A percentile compares a stretch with the other conserved stretches of the same genome.
Conservation (phyloP, 83 land plant genomes). For the Diphasiastrum complanatum region DNA sequence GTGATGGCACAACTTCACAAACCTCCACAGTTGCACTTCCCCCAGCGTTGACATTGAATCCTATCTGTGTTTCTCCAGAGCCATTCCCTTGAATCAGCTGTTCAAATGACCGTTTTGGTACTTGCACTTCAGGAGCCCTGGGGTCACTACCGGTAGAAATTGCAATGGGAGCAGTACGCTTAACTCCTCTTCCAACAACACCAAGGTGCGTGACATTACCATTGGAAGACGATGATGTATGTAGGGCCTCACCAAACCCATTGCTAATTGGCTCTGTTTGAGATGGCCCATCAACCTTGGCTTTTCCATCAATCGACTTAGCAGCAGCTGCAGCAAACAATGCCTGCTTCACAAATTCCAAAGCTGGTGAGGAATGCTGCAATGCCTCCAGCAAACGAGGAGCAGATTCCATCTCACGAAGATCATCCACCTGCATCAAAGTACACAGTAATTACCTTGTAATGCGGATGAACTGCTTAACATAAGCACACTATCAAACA, state of each 20-base stretch:
- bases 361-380: conserved; percentile 34
- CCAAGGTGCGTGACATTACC: conserved; percentile 55
- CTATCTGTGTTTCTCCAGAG: conserved; percentile 33
- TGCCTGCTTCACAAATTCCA: conserved; percentile 25
- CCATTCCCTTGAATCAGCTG: conserved; percentile 22
- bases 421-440: conserved; percentile 31
- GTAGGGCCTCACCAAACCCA: conserved; percentile 35
- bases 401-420: conserved; percentile 35
- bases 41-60: conserved; percentile 19
- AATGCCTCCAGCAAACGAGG: conserved; percentile 33
- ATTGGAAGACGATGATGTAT: conserved; percentile 35
- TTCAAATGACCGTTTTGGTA: conserved; percentile 21
- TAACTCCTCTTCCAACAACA: conserved; percentile 77
- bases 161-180: conserved; percentile 44
- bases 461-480: too few relatives aligned
- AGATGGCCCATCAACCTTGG: conserved; percentile 9
- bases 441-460: too few relatives aligned
- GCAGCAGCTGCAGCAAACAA: conserved; percentile 19
- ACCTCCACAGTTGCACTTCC: too few relatives aligned
- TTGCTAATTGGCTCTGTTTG: too few relatives aligned
- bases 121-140: neutral
- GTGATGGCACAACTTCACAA: too few relatives aligned
- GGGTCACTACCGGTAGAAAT: conserved; percentile 6
- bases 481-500: too few relatives aligned
- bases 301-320: conserved; percentile 15